A percentile compares a stretch with the other conserved stretches of the same genome.
Evolutionary conservation across 345 rosid genomes (phyloP).

Genomic region (Camelina neglecta): DNA sequence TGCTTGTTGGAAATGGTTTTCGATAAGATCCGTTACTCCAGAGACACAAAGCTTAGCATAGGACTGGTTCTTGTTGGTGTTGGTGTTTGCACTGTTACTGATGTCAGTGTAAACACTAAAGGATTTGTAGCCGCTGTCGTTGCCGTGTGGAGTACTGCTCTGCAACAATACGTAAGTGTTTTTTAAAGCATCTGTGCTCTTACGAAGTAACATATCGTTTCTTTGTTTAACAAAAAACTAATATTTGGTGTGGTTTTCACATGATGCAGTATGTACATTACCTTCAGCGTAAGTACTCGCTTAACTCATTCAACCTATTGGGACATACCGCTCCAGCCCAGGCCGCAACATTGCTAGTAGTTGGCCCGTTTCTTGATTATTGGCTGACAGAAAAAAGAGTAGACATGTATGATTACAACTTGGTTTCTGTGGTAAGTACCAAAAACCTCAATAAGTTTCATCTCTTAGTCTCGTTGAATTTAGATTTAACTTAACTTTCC

Average conservation of each 20-base stretch:
- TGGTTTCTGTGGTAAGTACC: conserved; percentile 64
- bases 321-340: conserved; percentile 99
- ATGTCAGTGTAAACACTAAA: conserved; percentile 86
- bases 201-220: neutral
- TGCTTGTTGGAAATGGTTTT: conserved; percentile 91
- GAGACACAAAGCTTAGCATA: conserved; percentile 96
- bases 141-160: conserved; percentile 97
- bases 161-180: conserved; percentile 92
- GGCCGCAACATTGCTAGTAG: conserved; percentile 76
- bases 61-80: conserved; percentile 87
- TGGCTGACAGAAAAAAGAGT: conserved; percentile 86
- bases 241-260: conserved; percentile 9
- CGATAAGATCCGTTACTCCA: conserved; percentile 89
- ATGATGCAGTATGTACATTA: conserved; percentile 89
- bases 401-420: conserved; percentile 63
- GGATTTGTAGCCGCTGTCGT: conserved; percentile 87
- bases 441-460: conserved; percentile 17
- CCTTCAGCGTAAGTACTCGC: conserved; percentile 83
- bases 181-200: neutral
- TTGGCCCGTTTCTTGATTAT: conserved; percentile 93
- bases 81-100: conserved; percentile 95
- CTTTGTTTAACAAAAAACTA: neutral
- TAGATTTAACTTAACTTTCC: conserved; percentile 1
- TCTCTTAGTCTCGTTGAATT: neutral
- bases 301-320: conserved; percentile 88